phyloP scores from a whole-genome alignment of 345 rosid genomes.

The Salix exigua region DNA sequence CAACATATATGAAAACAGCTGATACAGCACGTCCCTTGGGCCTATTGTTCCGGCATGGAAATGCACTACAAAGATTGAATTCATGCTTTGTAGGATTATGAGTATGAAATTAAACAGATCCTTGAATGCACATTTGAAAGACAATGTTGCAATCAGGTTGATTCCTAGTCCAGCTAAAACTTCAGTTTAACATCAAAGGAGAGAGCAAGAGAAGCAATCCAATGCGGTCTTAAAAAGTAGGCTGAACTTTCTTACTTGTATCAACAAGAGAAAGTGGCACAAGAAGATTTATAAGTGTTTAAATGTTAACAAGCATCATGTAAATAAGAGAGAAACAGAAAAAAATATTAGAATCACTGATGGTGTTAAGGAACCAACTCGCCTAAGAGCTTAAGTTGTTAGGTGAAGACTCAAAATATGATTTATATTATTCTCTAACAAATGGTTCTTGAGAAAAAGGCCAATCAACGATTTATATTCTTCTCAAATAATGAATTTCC shows the following conservation, averaged over 20 bases:
- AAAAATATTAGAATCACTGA: background rate
- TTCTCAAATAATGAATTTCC: background rate
- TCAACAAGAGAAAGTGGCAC: background rate
- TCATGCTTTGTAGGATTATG: background rate
- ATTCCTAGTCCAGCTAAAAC: background rate
- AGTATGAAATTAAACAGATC: background rate
- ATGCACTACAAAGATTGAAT: background rate
- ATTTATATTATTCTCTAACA: no score
- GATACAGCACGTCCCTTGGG: background rate
- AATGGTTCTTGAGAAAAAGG: background rate
- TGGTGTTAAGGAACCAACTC: no score
- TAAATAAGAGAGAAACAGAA: background rate
- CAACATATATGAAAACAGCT: background rate
- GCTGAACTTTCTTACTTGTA: background rate
- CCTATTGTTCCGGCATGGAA: background rate
- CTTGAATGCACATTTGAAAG: background rate
- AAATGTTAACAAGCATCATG: background rate
- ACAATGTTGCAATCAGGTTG: background rate
- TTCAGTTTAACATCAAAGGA: background rate
- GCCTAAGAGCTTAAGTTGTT: no score
- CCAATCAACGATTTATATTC: background rate
- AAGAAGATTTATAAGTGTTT: background rate
- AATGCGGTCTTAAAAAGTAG: background rate
- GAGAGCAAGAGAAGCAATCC: background rate
- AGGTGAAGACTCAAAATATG: no score